Conservation (phyloP, 768 basidiomycete genomes). For the Solioccasus polychromus region DNA sequence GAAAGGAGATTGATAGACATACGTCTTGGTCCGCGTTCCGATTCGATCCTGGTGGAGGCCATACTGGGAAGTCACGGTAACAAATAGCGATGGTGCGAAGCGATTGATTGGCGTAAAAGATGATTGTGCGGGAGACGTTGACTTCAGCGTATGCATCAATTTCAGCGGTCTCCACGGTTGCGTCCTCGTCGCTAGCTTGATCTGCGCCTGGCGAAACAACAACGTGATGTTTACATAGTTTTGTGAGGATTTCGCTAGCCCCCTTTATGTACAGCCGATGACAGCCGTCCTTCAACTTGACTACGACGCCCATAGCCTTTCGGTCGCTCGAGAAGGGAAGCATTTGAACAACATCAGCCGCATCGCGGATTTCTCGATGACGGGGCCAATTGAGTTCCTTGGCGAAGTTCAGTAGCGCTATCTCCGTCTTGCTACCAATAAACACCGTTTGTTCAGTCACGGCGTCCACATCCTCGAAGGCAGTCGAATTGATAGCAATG, state of each 20-base stretch:
- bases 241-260: constrained; percentile 89
- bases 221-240: constrained; percentile 70
- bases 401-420: constrained; percentile 82
- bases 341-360: constrained; percentile 70
- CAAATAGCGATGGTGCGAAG: constrained; percentile 93
- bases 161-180: constrained; percentile 48
- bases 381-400: constrained; percentile 75
- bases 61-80: constrained; percentile 80
- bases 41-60: constrained; percentile 67
- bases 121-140: constrained; percentile 91
- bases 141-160: constrained; percentile 69
- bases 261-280: constrained; percentile 87
- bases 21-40: constrained; percentile 53
- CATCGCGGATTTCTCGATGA: constrained; percentile 65
- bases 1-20: constrained; percentile 11
- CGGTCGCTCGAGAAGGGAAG: constrained; percentile 92
- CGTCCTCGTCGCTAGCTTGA: constrained; percentile 16
- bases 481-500: constrained; percentile 90
- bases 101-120: constrained; percentile 96
- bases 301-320: constrained; percentile 92
- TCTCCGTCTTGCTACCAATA: constrained; percentile 94
- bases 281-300: constrained; percentile 48
- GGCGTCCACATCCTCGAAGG: constrained; percentile 78
- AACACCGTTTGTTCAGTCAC: constrained; percentile 61
- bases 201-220: constrained; percentile 45